Base-by-base conservation (phyloP, 2,329 filamentous ascomycete species). In the Penicillium sp. region DNA sequence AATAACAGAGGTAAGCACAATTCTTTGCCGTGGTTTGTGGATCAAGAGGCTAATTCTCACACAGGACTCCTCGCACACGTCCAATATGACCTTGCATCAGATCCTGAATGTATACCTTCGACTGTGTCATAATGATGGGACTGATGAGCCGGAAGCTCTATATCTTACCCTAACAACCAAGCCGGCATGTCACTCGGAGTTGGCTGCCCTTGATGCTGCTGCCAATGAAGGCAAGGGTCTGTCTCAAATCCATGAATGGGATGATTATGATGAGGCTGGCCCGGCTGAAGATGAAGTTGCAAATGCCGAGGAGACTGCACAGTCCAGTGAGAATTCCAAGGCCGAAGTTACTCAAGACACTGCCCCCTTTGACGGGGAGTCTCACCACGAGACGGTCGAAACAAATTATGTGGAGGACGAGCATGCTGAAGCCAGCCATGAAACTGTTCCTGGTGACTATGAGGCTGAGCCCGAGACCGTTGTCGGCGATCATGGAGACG, bases 41-140 rank as follows among this genome's bases (percentile, higher is more conserved):
- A 28, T 10, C 18, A 16, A 35, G 5, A 30, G 55, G 27, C 56
- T 68, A 55, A 76, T 68, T 56, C 61, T 49, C 16, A n/a, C 24
- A 11, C 57, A 84, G 80, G 76, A 79, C 63, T 81, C 78, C 39
- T 65, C 69, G 35, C 69, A 78, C 63, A 67, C 76, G 43, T 70
- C 74, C 58, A 70, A 76, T 60, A 69, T 80, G 55, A 79, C 79
- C 43, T 71, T 87, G 46, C 72, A 77, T 41, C 76, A 85, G 50
- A 73, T 89, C 40, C 69, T 87, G 52, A 76, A 82, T 46, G 66
- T 86, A 41, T 86, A 85, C 61, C 68, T 84, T 51, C 74, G 76
- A 14, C 71, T 89, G 41, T 77, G 81, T 57, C 75, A 75, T 28
- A 84, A 87, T 62, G 84, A 87, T 63, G 81, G 77, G 22, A 67